Evolutionary conservation across 768 basidiomycete species (phyloP).

Genomic region (Cystoderma amianthinum): DNA sequence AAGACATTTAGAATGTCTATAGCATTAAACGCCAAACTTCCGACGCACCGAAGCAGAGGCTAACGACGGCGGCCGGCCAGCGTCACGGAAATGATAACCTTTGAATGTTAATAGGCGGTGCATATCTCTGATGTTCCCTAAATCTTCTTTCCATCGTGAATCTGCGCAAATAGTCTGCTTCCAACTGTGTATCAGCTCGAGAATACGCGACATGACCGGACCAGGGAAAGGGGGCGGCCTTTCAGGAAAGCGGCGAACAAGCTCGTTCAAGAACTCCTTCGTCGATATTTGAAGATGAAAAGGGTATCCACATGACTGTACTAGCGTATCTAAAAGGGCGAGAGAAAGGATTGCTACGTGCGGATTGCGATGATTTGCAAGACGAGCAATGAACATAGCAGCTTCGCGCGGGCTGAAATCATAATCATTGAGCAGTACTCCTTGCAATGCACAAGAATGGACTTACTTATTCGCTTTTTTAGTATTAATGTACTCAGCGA

Average conservation of each 20-base stretch:
- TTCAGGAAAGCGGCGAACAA: conserved; percentile 96
- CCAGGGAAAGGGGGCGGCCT: conserved; percentile 93
- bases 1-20: background rate
- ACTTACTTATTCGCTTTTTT: conserved; percentile 93
- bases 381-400: conserved; percentile 73
- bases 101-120: conserved; percentile 91
- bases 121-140: conserved; percentile 98
- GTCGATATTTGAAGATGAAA: conserved; percentile 96
- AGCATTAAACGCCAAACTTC: background rate
- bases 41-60: conserved; percentile 35
- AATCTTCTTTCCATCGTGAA: conserved; percentile 91
- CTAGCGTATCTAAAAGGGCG: conserved; percentile 82
- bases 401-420: conserved; percentile 81
- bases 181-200: conserved; percentile 92
- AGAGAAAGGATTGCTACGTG: conserved; percentile 87
- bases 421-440: conserved; percentile 1
- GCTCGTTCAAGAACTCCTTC: conserved; percentile 97
- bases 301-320: conserved; percentile 94
- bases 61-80: conserved; percentile 22
- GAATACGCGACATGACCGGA: conserved; percentile 89
- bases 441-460: background rate
- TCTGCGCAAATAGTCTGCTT: conserved; percentile 88
- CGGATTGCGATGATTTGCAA: conserved; percentile 89
- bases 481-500: conserved; percentile 86
- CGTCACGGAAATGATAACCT: conserved; percentile 74